These are phyloP conservation scores for Bimuria novae-zelandiae DNA, from an alignment of 2,329 filamentous ascomycete genomes.

Conservation along the genomic window DNA sequence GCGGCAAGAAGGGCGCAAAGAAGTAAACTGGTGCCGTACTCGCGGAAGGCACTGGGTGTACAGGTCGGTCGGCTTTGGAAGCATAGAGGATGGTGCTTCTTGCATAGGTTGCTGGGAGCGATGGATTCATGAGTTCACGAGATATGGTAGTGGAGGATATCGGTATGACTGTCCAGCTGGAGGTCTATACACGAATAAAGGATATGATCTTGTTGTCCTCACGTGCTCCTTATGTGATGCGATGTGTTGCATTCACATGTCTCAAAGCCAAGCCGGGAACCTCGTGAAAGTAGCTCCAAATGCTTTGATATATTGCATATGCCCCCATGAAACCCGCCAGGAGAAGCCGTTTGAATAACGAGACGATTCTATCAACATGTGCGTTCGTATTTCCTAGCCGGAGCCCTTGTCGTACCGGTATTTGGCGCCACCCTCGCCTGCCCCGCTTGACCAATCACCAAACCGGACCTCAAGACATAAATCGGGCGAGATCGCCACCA, in stretches of 20 bases:
- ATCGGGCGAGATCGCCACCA: background rate
- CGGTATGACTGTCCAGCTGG: conserved; percentile 1
- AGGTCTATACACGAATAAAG: conserved; percentile 14
- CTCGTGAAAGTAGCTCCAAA: too few species aligned
- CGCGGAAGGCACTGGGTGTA: background rate
- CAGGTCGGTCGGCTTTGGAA: background rate
- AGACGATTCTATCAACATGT: background rate
- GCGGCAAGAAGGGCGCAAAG: conserved; percentile 47
- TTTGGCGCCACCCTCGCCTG: background rate
- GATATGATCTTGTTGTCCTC: conserved; percentile 2
- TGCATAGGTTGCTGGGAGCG: conserved; percentile 33
- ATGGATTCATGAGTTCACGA: conserved; percentile 13
- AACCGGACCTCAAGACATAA: conserved; percentile 5
- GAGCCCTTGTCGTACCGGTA: conserved; percentile 9
- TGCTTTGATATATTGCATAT: too few species aligned
- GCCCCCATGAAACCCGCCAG: too few species aligned
- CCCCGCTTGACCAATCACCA: background rate
- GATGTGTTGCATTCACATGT: too few species aligned
- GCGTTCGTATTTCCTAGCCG: background rate
- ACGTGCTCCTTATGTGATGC: too few species aligned
- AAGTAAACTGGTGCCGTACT: conserved; percentile 26
- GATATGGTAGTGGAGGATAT: conserved; percentile 12
- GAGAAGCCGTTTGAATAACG: too few species aligned
- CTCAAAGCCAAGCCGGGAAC: too few species aligned
- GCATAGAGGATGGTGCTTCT: conserved; percentile 28